Evolutionary conservation across 2,329 filamentous ascomycete species (phyloP).

Genomic region (Aspergillus vadensis): DNA sequence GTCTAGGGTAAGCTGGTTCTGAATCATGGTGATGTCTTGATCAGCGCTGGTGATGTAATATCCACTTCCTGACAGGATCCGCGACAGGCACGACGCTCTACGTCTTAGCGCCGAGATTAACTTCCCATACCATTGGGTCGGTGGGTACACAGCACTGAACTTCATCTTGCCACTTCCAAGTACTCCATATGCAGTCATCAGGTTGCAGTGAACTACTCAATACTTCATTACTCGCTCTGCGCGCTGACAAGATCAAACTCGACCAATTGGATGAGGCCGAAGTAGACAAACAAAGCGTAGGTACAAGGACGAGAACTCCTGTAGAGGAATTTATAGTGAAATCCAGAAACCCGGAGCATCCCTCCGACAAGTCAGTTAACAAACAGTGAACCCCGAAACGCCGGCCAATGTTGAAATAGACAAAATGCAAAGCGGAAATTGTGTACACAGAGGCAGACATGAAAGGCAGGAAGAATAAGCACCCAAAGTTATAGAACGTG

Average conservation of each 20-base stretch:
- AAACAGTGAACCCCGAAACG: constrained; percentile 15
- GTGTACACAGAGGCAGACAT: constrained; percentile 12
- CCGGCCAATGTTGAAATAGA: constrained; percentile 16
- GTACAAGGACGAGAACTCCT: neutral
- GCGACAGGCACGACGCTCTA: too few relatives aligned
- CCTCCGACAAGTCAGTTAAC: constrained; percentile 1
- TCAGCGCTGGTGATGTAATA: neutral
- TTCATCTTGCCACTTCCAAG: too few relatives aligned
- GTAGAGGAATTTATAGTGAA: neutral
- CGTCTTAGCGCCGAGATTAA: too few relatives aligned
- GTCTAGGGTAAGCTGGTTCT: too few relatives aligned
- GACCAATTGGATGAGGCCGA: neutral
- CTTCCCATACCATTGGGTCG: neutral
- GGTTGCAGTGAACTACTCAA: neutral
- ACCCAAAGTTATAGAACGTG: constrained; percentile 9
- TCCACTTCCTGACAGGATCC: too few relatives aligned
- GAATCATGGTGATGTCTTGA: neutral
- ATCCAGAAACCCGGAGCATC: neutral
- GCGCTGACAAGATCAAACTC: neutral
- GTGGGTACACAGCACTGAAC: too few relatives aligned
- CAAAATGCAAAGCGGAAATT: constrained; percentile 18
- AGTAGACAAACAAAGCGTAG: neutral
- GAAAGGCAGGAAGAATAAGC: neutral
- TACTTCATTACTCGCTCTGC: neutral
- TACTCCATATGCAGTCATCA: too few relatives aligned